phyloP scores from a whole-genome alignment of 768 basidiomycete genomes.

The Hygrocybe coccinea region DNA sequence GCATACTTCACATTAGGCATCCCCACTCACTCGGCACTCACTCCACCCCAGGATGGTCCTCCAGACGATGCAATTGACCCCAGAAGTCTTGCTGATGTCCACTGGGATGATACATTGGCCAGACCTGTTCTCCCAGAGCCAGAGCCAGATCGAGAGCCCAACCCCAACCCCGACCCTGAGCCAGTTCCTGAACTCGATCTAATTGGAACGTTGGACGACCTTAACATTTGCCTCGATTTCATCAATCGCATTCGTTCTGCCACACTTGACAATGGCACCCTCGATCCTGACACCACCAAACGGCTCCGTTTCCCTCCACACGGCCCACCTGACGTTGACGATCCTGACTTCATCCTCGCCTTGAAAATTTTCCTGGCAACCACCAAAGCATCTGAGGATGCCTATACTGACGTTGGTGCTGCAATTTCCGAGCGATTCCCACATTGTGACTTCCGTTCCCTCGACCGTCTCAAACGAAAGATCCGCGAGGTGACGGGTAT shows the following conservation, averaged over 20 bases:
- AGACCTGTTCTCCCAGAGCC: no score
- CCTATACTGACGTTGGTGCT: conserved; percentile 22
- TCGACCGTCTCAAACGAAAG: conserved; percentile 25
- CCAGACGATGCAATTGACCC: no score
- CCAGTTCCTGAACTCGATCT: not conserved
- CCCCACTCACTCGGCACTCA: no score
- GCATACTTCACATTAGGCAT: no score
- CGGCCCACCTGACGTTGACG: conserved; percentile 13
- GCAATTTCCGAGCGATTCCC: conserved; percentile 23
- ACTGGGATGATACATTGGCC: not conserved
- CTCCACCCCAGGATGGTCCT: no score
- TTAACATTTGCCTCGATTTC: conserved; percentile 17
- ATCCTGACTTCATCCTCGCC: conserved; percentile 28
- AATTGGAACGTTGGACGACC: conserved; percentile 11
- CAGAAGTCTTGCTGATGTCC: not conserved
- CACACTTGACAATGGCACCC: conserved; percentile 23
- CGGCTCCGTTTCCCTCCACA: conserved; percentile 25
- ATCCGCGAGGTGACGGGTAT: conserved; percentile 33
- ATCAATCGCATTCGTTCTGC: conserved; percentile 21
- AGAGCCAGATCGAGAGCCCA: not conserved
- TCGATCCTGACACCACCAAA: conserved; percentile 17
- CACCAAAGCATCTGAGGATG: conserved; percentile 26
- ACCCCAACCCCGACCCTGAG: not conserved
- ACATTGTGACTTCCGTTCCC: conserved; percentile 24
- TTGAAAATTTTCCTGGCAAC: conserved; percentile 30